phyloP scores from a whole-genome alignment of 2,329 filamentous ascomycete genomes.

The Arthrobotrys iridis region DNA sequence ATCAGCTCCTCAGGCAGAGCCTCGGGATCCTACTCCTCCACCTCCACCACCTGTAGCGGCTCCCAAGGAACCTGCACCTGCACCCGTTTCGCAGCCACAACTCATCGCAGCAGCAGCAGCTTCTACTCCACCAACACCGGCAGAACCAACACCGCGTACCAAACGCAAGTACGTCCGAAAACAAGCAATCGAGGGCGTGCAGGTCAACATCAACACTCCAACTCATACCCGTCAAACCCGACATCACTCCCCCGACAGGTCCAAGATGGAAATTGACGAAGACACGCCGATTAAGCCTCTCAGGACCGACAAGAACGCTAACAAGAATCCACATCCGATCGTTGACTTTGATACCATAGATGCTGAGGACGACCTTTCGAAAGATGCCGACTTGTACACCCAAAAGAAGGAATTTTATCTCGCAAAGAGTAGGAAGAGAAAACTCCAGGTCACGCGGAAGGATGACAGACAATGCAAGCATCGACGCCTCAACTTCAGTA shows the following conservation, averaged over 20 bases:
- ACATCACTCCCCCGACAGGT: slow-evolving; percentile 37
- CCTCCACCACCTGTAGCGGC: background rate
- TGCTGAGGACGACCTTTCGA: slow-evolving; percentile 36
- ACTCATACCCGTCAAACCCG: slow-evolving; percentile 39
- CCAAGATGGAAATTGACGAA: slow-evolving; percentile 51
- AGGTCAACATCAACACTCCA: slow-evolving; percentile 35
- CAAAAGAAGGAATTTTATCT: slow-evolving; percentile 54
- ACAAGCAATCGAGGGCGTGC: slow-evolving; percentile 27
- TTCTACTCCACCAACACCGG: slow-evolving; percentile 24
- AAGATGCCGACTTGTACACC: slow-evolving; percentile 26
- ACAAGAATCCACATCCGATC: slow-evolving; percentile 20
- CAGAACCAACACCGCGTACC: slow-evolving; percentile 37
- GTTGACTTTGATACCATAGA: slow-evolving; percentile 50
- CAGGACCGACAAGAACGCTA: slow-evolving; percentile 40
- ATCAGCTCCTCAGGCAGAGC: slow-evolving; percentile 17
- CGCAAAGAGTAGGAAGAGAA: slow-evolving; percentile 56
- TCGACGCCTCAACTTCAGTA: slow-evolving; percentile 68
- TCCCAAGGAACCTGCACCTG: slow-evolving; percentile 20
- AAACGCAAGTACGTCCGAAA: slow-evolving; percentile 48
- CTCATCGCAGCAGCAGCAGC: slow-evolving; percentile 13
- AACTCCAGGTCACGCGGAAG: slow-evolving; percentile 58
- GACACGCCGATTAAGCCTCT: slow-evolving; percentile 41
- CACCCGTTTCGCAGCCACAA: slow-evolving; percentile 25
- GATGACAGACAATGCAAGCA: slow-evolving; percentile 66
- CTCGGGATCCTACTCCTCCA: slow-evolving; percentile 18